phyloP scores from a whole-genome alignment of 164 flowering plant genomes.

The Berberis vulgaris region DNA sequence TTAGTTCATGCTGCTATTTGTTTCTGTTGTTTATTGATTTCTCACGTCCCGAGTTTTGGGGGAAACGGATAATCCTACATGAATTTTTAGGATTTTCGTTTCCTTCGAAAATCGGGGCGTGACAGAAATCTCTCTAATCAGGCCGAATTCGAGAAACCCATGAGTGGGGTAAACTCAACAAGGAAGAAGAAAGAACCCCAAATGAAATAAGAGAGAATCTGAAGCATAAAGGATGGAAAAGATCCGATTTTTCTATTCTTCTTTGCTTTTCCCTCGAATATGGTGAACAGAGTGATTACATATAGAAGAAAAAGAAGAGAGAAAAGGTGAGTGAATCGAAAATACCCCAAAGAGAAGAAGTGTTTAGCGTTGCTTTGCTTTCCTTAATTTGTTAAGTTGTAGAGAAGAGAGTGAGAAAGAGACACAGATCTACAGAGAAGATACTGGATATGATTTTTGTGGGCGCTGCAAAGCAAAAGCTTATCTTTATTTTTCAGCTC shows the following conservation, averaged over 20 bases:
- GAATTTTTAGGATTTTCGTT: too few relatives aligned
- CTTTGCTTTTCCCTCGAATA: too few relatives aligned
- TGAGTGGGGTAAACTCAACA: neutral
- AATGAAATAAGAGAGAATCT: conserved; percentile 15
- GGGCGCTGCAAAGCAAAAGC: conserved; percentile 36
- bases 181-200: conserved; percentile 16
- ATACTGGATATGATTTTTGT: conserved; percentile 18
- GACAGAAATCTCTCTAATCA: neutral
- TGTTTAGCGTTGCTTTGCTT: too few relatives aligned
- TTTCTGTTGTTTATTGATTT: too few relatives aligned
- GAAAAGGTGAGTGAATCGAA: too few relatives aligned
- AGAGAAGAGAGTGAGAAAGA: neutral
- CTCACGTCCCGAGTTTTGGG: too few relatives aligned
- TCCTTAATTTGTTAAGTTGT: conserved; percentile 8
- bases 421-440: conserved; percentile 1
- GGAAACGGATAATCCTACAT: too few relatives aligned
- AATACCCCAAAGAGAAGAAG: too few relatives aligned
- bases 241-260: conserved; percentile 15
- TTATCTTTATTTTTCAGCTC: neutral
- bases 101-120: too few relatives aligned
- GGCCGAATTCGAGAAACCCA: neutral
- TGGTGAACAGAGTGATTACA: too few relatives aligned
- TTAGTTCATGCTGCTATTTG: too few relatives aligned
- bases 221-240: conserved; percentile 9
- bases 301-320: too few relatives aligned